These are phyloP conservation scores for Yarrowia galli DNA, from an alignment of 1,139 yeast species.

Conservation along the genomic window DNA sequence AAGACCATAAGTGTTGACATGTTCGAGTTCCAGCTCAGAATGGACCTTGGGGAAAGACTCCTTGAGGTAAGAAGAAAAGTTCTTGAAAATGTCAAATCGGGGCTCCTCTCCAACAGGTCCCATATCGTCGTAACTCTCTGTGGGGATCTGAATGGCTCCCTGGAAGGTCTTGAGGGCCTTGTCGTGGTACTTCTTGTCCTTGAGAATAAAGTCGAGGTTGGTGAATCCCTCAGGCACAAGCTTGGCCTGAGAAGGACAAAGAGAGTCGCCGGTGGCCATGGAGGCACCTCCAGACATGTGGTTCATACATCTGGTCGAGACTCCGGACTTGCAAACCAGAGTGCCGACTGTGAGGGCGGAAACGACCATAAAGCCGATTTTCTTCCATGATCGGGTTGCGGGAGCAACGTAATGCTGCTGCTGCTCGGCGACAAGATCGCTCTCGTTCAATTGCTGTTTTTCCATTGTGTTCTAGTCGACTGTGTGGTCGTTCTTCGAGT, in stretches of 20 bases:
- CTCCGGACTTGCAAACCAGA: constrained; percentile 19
- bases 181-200: constrained; percentile 45
- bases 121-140: constrained; percentile 65
- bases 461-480: constrained; percentile 3
- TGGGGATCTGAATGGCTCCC: constrained; percentile 66
- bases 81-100: constrained; percentile 55
- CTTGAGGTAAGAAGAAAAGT: constrained; percentile 64
- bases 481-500: not conserved
- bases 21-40: constrained; percentile 57
- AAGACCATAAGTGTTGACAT: constrained; percentile 71
- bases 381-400: constrained; percentile 24
- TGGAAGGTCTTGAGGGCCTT: constrained; percentile 45
- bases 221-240: constrained; percentile 2
- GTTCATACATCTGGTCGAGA: constrained; percentile 13
- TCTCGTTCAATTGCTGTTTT: constrained; percentile 29
- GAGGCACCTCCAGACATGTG: constrained; percentile 1
- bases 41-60: constrained; percentile 65
- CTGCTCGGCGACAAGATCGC: constrained; percentile 2
- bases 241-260: constrained; percentile 12
- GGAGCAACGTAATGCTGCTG: constrained; percentile 24
- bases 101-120: constrained; percentile 54
- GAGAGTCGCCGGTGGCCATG: constrained; percentile 5
- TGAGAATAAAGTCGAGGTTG: constrained; percentile 41
- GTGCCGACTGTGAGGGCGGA: constrained; percentile 26
- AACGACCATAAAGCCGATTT: constrained; percentile 13